Conservation (phyloP, 169 alveolate species). For the Eimeria falciformis region DNA sequence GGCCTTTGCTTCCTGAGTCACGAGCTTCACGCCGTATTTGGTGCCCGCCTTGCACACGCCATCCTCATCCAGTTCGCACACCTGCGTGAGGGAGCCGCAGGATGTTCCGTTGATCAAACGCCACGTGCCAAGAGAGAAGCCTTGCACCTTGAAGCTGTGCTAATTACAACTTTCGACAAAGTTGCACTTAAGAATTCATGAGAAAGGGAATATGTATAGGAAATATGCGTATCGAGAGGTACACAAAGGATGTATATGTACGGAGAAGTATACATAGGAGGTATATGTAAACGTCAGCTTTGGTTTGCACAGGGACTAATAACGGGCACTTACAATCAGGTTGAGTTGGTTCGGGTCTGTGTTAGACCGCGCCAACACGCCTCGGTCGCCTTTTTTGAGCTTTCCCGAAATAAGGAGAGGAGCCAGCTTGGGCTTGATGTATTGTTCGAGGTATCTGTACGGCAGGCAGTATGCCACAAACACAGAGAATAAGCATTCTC, state of each 20-base stretch:
- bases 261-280: too few relatives aligned
- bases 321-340: constrained; percentile 2
- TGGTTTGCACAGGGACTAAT: background rate
- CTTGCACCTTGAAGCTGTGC: too few relatives aligned
- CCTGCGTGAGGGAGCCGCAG: background rate
- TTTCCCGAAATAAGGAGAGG: constrained; percentile 46
- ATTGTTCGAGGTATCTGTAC: constrained; percentile 37
- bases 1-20: constrained; percentile 28
- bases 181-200: too few relatives aligned
- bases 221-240: too few relatives aligned
- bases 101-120: too few relatives aligned
- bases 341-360: constrained; percentile 42
- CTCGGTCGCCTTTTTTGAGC: constrained; percentile 26
- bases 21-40: constrained; percentile 41
- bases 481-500: background rate
- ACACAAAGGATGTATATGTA: too few relatives aligned
- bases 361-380: constrained; percentile 41
- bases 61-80: constrained; percentile 35
- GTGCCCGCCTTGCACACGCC: constrained; percentile 40
- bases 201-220: too few relatives aligned
- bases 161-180: too few relatives aligned
- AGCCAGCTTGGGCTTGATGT: constrained; percentile 37
- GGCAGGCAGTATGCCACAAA: background rate
- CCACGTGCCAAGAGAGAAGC: too few relatives aligned
- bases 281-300: too few relatives aligned